phyloP scores from a whole-genome alignment of 208 protist genomes.

The Leishmania major region DNA sequence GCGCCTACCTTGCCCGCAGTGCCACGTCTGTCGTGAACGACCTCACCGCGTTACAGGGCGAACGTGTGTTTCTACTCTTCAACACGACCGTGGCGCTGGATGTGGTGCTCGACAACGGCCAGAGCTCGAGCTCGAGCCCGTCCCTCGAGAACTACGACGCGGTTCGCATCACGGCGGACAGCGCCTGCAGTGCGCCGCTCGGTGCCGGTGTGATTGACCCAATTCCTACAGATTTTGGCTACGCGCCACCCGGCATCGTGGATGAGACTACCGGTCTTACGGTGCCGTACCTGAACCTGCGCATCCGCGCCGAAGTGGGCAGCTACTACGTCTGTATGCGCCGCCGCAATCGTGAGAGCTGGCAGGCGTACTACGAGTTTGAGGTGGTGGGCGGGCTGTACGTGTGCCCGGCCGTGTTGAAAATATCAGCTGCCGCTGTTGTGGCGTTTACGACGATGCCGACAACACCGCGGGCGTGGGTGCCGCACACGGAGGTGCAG shows the following conservation, averaged over 20 bases:
- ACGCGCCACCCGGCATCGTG: conserved; percentile 42
- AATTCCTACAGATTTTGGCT: conserved; percentile 77
- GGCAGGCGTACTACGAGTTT: conserved; percentile 78
- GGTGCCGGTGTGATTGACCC: conserved; percentile 32
- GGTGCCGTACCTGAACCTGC: conserved; percentile 76
- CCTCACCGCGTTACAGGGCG: conserved; percentile 54
- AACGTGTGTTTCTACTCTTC: conserved; percentile 87
- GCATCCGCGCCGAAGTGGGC: conserved; percentile 56
- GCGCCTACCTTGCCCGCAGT: conserved; percentile 59
- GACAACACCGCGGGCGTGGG: conserved; percentile 54
- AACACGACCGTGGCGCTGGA: conserved; percentile 65
- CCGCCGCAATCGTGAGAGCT: conserved; percentile 45
- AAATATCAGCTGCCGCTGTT: conserved; percentile 56
- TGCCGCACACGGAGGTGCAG: conserved; percentile 55
- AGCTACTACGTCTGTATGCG: conserved; percentile 82
- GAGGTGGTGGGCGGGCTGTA: conserved; percentile 65
- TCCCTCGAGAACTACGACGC: conserved; percentile 30
- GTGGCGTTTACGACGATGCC: conserved; percentile 55
- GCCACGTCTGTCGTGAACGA: conserved; percentile 14
- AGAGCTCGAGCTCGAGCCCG: conserved; percentile 14
- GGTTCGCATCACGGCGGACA: conserved; percentile 61
- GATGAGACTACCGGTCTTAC: conserved; percentile 22
- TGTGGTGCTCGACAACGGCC: conserved; percentile 50
- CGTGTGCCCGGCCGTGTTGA: conserved; percentile 39
- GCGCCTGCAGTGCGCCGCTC: conserved; percentile 38